Base-by-base conservation (phyloP, 2,329 filamentous ascomycete species). In the Calonectria henricotiae region DNA sequence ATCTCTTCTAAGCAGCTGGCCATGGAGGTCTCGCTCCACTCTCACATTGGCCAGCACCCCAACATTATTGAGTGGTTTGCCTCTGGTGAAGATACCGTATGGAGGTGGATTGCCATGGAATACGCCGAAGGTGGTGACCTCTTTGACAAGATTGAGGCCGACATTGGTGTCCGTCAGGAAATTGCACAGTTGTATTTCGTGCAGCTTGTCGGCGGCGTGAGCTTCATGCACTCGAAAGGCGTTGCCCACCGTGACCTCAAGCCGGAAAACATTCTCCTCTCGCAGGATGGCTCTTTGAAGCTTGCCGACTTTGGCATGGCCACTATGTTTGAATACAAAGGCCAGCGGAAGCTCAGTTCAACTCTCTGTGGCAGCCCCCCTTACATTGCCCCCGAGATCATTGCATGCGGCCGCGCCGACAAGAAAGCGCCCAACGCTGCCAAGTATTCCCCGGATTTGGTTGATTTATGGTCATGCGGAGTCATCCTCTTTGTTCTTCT, bases 61-160 rank as follows among this genome's bases (percentile, higher is more conserved):
- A 98, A 99, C 82, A 93, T 99, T 74, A 98, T 99, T 78, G 92
- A 94, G 79, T 98, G 94, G 88, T 95, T 97, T 77, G 92, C 93
- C 47, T 93, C 92, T 1, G 96, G 95, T 65, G 94, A 98, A 81
- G 95, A 99, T 80, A 79, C 87, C 0, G 85, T 92, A 20, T 99
- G 96, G 96, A 90, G 93, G 76, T 99, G 96, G 96, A 98, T 99
- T 76, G 96, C 95, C 44, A 98, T 99, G 95, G 96, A 99, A 83
- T 92, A 94, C 75, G 96, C 96, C 54, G 94, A 97, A 77, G 96
- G 96, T 47, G 96, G 96, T 12, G 96, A 99, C 80, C 87, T 99
- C 8, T 99, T 99, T 82, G 96, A 99, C 90, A 99, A 99, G 86
- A 98, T 99, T 77, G 97, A 99, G 84, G 95, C 96, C 20, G 96